Conservation (phyloP, 192 early-diverging fungal genomes). For the Funneliformis mosseae region DNA sequence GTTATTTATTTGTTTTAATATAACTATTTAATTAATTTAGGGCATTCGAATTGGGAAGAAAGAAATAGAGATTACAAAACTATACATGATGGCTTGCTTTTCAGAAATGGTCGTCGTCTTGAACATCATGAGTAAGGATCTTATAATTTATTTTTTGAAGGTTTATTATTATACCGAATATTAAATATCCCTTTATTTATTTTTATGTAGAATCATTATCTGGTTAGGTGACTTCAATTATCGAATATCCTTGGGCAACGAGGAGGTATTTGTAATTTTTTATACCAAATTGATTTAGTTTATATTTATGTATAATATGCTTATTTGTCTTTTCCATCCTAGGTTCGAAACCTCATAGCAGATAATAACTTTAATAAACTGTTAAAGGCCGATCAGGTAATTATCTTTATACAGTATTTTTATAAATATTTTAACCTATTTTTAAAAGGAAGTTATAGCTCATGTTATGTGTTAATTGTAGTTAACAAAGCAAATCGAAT, state of each 20-base stretch:
- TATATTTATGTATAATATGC: neutral
- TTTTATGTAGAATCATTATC: slow-evolving; percentile 53
- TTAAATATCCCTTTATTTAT: neutral
- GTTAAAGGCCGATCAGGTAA: slow-evolving; percentile 62
- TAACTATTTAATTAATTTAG: slow-evolving; percentile 38
- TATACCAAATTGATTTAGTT: neutral
- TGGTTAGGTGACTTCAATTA: slow-evolving; percentile 98
- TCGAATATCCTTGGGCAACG: slow-evolving; percentile 74
- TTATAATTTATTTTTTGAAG: slow-evolving; percentile 2
- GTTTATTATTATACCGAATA: neutral
- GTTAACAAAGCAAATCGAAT: slow-evolving; percentile 59
- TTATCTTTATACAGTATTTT: neutral
- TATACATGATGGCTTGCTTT: slow-evolving; percentile 73
- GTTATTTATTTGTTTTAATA: neutral
- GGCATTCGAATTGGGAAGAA: slow-evolving; percentile 70
- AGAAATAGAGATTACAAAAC: slow-evolving; percentile 84
- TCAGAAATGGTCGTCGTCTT: slow-evolving; percentile 69
- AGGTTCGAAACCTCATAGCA: slow-evolving; percentile 48
- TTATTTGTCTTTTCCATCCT: neutral
- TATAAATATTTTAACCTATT: slow-evolving; percentile 9
- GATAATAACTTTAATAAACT: slow-evolving; percentile 53
- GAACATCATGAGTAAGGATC: slow-evolving; percentile 75
- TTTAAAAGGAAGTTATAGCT: slow-evolving; percentile 24
- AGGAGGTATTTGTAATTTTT: slow-evolving; percentile 57
- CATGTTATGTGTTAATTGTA: slow-evolving; percentile 36